Base-by-base conservation (phyloP, 2,329 filamentous ascomycete genomes). In the Ceratocystis papillata region DNA sequence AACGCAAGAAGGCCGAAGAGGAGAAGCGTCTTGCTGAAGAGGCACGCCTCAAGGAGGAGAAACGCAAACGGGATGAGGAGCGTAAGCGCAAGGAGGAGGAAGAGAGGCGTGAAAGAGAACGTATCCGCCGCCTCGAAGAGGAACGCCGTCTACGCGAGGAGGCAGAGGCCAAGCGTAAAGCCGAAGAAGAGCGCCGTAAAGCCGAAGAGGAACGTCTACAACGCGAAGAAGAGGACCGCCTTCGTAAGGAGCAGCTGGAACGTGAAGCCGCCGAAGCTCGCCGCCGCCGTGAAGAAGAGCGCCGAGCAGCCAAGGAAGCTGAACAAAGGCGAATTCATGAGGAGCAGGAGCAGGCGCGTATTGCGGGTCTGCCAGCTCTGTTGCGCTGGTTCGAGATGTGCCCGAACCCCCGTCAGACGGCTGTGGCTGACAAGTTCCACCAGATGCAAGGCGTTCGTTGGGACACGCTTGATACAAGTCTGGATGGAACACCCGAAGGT, bases 391-490 rank as follows among this genome's bases (percentile, higher is more conserved):
- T 87, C 28, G 80, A 84, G 65, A 74, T 73, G 22, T 79, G 77
- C 61, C 71, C 77, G 5, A 79, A 84, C 67, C 80, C 83, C 15
- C 83, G 81, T 71, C 75, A 75, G 5, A 72, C 77, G 5, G 75
- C 77, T 22, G 72, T 83, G 62, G 82, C 83, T 3, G 76, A 79
- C 63, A 79, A 80, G 55, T 86, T 87, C 72, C 77, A 77, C 68
- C 76, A 75, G 60, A 81, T 86, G 68, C 79, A 83, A 69, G 84
- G 84, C 17, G 82, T 85, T 61, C 81, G 85, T 25, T 86, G 83
- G 71, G 84, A 87, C 72, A 86, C 83, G 3, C 84, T 87, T 66
- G 78, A 78, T 15, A 78, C 79, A 2, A 77, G 78, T 37, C 76
- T 79, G 15, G 82, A 79, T 5, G 80, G 80, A 6, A 81, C 79